Conservation (phyloP, 106 monocot genomes). For the Dendrobium officinale region DNA sequence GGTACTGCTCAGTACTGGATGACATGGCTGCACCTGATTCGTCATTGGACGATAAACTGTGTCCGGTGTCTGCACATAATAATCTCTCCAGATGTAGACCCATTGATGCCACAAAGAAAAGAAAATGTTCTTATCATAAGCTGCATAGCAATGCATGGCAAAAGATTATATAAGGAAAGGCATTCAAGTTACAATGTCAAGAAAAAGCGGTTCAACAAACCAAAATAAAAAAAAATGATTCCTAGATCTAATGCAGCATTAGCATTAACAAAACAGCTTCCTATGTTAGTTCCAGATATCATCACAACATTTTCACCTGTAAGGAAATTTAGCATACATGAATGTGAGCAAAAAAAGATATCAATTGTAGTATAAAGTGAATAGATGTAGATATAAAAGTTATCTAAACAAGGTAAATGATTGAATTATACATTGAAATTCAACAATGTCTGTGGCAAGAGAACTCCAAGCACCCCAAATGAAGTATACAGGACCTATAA, state of each 20-base stretch:
- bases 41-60: no score
- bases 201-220: slow-evolving; percentile 28
- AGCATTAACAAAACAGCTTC: slow-evolving; percentile 89
- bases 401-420: background rate
- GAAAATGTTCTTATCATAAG: slow-evolving; percentile 61
- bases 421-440: slow-evolving; percentile 68
- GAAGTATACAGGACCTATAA: slow-evolving; percentile 84
- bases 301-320: slow-evolving; percentile 90
- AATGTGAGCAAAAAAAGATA: background rate
- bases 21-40: no score
- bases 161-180: background rate
- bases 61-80: no score
- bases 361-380: background rate
- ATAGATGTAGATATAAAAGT: background rate
- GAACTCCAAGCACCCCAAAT: slow-evolving; percentile 99
- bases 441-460: slow-evolving; percentile 49
- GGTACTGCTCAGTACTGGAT: no score
- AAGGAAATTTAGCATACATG: background rate
- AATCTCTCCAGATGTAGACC: slow-evolving; percentile 19
- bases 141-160: slow-evolving; percentile 23
- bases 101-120: slow-evolving; percentile 87
- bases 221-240: slow-evolving; percentile 65
- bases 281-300: slow-evolving; percentile 98
- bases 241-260: slow-evolving; percentile 86
- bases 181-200: background rate